Evolutionary conservation across 1,284 basidiomycete species (phyloP), one percentile per base, ranked within the genome.

Genomic region (Rhodotorula sp.): DNA sequence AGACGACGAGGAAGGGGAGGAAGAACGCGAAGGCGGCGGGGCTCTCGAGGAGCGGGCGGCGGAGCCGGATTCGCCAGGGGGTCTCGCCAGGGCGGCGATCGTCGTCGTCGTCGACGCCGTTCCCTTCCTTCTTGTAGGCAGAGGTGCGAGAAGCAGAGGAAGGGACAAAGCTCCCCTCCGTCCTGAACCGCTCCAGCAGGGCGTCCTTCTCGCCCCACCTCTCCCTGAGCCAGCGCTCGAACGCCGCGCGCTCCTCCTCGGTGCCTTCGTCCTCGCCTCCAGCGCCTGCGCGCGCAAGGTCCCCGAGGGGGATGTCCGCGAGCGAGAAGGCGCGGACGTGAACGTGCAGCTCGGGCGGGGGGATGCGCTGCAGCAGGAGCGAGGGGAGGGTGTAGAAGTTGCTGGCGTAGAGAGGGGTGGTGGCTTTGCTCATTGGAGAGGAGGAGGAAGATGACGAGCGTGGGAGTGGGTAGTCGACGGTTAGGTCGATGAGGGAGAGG

Each of bases 331-430:
- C 83, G 51, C 90, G 88, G 54, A 97, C 82, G 80, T 97, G 95
- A 78, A 98, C 86, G 81, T 97, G 91, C 39, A 98, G 86, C 1
- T 86, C 84, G 0, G 95, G 95, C 1, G 96, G 95, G 0, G 94
- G 87, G 4, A 94, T 84, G 32, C 89, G 86, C 75, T 90, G 86
- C 77, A 71, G 64, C 64, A 74, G 97, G 71, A 97, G 90, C 8
- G 93, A 94, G 27, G 98, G 83, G 51, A 93, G 94, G 81, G 94
- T 94, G 80, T 90, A 92, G 54, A 86, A 85, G 81, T 95, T 91
- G 0, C 91, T 91, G 76, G 90, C 91, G 53, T 86, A 87, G 79
- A 44, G 39, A 10, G 63, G 59, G 6, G 64, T 13, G 15, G 37
- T 29, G 25, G 48, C 50, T 21, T 37, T n/a, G n/a, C n/a, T n/a